Conservation (phyloP, 768 basidiomycete species). For the Megacollybia marginata region DNA sequence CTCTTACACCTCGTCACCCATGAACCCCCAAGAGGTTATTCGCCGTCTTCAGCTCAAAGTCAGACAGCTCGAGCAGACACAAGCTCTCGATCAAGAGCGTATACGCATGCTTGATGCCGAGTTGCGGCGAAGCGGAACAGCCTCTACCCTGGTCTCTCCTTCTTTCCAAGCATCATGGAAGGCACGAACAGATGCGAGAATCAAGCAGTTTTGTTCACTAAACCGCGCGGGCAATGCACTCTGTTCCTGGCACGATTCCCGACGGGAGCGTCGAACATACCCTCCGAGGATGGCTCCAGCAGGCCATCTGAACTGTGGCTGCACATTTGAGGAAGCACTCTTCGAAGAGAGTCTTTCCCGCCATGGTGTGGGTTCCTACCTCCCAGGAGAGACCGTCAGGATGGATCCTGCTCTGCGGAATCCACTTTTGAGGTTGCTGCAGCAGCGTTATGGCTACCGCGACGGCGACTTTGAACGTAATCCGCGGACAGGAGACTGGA, state of each 20-base stretch:
- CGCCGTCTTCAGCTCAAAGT: conserved; percentile 48
- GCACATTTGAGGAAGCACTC: conserved; percentile 76
- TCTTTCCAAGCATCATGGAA: conserved; percentile 61
- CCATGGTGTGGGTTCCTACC: conserved; percentile 75
- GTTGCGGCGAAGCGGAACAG: conserved; percentile 21
- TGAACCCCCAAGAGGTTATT: conserved; percentile 41
- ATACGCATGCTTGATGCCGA: conserved; percentile 41
- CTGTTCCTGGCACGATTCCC: conserved; percentile 87
- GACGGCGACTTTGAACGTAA: conserved; percentile 85
- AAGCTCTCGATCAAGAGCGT: conserved; percentile 41
- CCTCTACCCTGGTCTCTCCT: conserved; percentile 16
- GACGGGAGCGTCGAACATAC: conserved; percentile 69
- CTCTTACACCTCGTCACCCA: conserved; percentile 17
- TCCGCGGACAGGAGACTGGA: conserved; percentile 56
- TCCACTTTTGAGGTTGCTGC: conserved; percentile 64
- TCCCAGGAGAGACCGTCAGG: conserved; percentile 77
- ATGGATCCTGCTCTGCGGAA: conserved; percentile 87
- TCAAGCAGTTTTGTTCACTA: conserved; percentile 66
- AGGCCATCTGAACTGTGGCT: conserved; percentile 79
- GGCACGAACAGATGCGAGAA: conserved; percentile 65
- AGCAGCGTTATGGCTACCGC: conserved; percentile 67
- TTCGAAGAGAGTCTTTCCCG: conserved; percentile 81
- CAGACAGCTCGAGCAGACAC: conserved; percentile 56
- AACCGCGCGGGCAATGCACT: conserved; percentile 86
- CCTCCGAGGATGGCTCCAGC: conserved; percentile 77